Base-by-base conservation (phyloP, 176 grass and related monocot species). In the Thinopyrum elongatum region DNA sequence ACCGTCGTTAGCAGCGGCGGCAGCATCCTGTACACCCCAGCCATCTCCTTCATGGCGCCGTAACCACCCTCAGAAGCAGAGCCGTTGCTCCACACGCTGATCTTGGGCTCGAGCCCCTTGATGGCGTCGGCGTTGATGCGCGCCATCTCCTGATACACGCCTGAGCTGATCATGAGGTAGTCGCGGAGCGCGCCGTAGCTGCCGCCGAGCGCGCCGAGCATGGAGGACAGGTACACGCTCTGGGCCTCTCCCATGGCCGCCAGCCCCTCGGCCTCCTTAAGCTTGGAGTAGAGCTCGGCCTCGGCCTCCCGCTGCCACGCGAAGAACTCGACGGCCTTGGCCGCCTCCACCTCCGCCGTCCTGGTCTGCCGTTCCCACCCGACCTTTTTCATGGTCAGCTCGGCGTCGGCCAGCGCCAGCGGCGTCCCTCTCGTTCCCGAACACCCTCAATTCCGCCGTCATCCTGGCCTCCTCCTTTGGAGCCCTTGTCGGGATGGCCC, bases 81-180 rank as follows among this genome's bases (percentile, higher is more conserved):
- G 6, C n/a, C 70, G 77, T 79, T 84, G 16, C 83, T 91, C 95
- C 84, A 97, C 16, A 97, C 76, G 68, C 88, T 95, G n/a, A 95
- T 94, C 89, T 93, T 93, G 3, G 92, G 90, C 39, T 93, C 64
- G 53, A 95, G 70, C 0, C 88, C 90, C 27, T 22, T 88, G 14
- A 97, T 84, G 1, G 84, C 92, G 30, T 87, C 82, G 22, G 90
- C 88, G 65, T 97, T 97, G 78, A 91, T 91, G 82, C 80, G 79
- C 0, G 95, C 95, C 44, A 95, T 93, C 28, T 97, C 92, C 82
- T 93, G 78, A 77, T 94, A 93, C 38, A 88, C 23, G 3, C 90
- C 85, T 14, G 60, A 68, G 30, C 87, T 85, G 63, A 95, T 93
- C 92, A 94, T 91, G 38, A 95, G 70, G 82, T 82, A 97, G 85